Evolutionary conservation across 768 basidiomycete genomes (phyloP).

Genomic region (Hypsizygus marmoreus): DNA sequence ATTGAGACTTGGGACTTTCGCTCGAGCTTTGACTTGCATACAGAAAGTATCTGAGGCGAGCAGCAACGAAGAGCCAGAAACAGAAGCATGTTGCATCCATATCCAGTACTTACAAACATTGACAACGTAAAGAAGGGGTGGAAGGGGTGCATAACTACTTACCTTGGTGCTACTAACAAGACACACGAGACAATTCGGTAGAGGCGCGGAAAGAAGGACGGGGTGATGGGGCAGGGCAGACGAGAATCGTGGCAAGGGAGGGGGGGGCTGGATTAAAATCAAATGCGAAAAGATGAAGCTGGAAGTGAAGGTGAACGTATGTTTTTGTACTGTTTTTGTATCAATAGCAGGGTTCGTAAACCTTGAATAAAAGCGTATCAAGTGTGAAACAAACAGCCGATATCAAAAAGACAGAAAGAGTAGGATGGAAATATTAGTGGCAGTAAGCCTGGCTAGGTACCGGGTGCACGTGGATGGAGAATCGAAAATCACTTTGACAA

Average conservation of each 20-base stretch:
- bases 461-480: conserved; percentile 15
- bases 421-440: conserved; percentile 19
- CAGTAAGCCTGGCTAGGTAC: conserved; percentile 15
- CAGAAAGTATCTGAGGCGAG: no score
- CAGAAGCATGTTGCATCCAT: conserved; percentile 37
- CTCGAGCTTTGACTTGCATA: no score
- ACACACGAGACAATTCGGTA: conserved; percentile 14
- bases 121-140: conserved; percentile 22
- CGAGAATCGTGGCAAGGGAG: conserved; percentile 9
- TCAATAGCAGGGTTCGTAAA: conserved; percentile 27
- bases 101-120: conserved; percentile 27
- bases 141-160: conserved; percentile 48
- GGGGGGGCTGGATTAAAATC: conserved; percentile 19
- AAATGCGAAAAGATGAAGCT: conserved; percentile 37
- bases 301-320: conserved; percentile 34
- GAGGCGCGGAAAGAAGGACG: conserved; percentile 21
- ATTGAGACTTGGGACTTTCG: background rate
- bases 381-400: conserved; percentile 38
- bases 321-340: conserved; percentile 55
- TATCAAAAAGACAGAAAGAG: conserved; percentile 33
- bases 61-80: conserved; percentile 15
- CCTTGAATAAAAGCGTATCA: conserved; percentile 25
- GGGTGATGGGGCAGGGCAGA: conserved; percentile 24
- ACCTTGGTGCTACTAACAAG: conserved; percentile 36
- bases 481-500: conserved; percentile 15